Evolutionary conservation across 192 early-diverging fungal species (phyloP).

Genomic region (Haplosporangium gracile): DNA sequence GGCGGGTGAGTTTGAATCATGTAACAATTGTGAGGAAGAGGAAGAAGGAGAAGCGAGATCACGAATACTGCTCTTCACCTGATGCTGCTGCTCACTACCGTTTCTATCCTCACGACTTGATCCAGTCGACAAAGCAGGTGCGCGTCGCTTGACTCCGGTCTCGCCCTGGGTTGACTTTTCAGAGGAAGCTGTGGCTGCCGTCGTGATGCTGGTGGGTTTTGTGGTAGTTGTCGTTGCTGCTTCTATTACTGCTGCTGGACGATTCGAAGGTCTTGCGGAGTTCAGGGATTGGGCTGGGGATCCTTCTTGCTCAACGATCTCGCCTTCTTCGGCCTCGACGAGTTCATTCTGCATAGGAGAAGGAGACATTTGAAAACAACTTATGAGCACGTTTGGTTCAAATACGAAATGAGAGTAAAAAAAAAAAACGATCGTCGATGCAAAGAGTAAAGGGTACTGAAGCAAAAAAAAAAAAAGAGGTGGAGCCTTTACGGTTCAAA

Average conservation of each 20-base stretch:
- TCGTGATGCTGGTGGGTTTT: background rate
- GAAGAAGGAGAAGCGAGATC: constrained; percentile 49
- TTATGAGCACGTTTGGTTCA: constrained; percentile 42
- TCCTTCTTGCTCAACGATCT: constrained; percentile 39
- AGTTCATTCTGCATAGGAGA: constrained; percentile 54
- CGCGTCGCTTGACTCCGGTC: constrained; percentile 43
- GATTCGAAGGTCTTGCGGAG: constrained; percentile 12
- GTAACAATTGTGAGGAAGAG: constrained; percentile 49
- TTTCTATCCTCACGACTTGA: constrained; percentile 17
- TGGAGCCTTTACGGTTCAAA: background rate
- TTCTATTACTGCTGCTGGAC: background rate
- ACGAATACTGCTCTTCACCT: constrained; percentile 61
- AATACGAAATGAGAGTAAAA: background rate
- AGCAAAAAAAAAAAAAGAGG: background rate
- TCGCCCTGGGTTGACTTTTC: constrained; percentile 9
- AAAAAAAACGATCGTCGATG: background rate
- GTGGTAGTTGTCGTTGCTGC: background rate
- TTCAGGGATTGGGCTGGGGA: constrained; percentile 11
- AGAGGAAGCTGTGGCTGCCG: background rate
- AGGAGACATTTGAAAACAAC: constrained; percentile 54
- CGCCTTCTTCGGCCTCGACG: constrained; percentile 53
- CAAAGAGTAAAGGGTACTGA: background rate
- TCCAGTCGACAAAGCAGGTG: constrained; percentile 1
- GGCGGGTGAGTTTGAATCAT: constrained; percentile 52
- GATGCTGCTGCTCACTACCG: constrained; percentile 39